phyloP scores from a whole-genome alignment of 2,329 filamentous ascomycete species.

The Atkinsonella texensis region DNA sequence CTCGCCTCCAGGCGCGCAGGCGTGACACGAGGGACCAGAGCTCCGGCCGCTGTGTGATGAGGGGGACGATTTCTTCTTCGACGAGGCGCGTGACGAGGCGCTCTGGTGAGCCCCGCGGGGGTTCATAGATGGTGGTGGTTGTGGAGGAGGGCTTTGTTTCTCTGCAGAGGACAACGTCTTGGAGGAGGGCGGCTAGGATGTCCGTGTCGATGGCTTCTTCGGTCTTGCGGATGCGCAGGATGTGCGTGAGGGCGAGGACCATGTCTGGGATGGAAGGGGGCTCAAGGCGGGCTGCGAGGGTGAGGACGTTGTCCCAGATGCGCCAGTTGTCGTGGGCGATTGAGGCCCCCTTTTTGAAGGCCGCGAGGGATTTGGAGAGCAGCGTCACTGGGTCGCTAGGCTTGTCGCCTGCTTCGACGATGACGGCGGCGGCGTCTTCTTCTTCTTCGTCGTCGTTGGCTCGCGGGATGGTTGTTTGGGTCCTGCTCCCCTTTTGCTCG shows the following conservation, averaged over 20 bases:
- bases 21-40: constrained; percentile 67
- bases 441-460: constrained; percentile 18
- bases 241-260: constrained; percentile 57
- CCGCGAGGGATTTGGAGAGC: constrained; percentile 63
- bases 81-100: constrained; percentile 58
- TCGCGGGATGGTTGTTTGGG: constrained; percentile 2
- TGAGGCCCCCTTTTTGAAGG: constrained; percentile 76
- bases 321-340: constrained; percentile 78
- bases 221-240: constrained; percentile 65
- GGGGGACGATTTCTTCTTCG: constrained; percentile 61
- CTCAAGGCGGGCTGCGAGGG: constrained; percentile 64
- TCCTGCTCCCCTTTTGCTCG: constrained; percentile 19
- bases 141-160: constrained; percentile 17
- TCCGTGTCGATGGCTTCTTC: constrained; percentile 69
- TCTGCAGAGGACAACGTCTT: constrained; percentile 48
- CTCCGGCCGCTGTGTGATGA: constrained; percentile 68
- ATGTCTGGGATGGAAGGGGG: constrained; percentile 69
- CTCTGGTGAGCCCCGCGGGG: constrained; percentile 44
- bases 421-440: too few relatives aligned
- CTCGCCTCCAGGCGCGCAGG: constrained; percentile 60
- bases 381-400: constrained; percentile 44
- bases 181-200: constrained; percentile 59
- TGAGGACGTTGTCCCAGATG: constrained; percentile 95
- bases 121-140: constrained; percentile 20
- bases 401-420: constrained; percentile 11